Evolutionary conservation across 768 basidiomycete species (phyloP).

Genomic region (Lyophyllum semitale): DNA sequence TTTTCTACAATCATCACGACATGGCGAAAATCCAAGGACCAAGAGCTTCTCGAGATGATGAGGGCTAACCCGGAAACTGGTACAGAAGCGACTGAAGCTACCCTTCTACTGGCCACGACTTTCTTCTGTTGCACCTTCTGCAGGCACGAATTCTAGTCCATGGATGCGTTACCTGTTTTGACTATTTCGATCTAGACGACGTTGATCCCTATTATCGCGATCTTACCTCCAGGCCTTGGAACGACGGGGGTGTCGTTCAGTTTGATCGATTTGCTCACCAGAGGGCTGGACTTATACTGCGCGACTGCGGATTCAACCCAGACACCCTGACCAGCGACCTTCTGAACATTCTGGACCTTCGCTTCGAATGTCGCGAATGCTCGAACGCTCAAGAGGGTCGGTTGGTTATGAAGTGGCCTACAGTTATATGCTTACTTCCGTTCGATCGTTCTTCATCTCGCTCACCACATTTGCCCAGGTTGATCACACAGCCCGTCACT

Average conservation of each 20-base stretch:
- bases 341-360: neutral
- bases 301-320: conserved; percentile 1
- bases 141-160: conserved; percentile 8
- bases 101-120: conserved; percentile 6
- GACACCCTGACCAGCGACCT: neutral
- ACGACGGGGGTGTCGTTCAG: neutral
- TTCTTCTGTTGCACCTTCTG: conserved; percentile 9
- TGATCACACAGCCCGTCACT: neutral
- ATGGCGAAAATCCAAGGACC: conserved; percentile 17
- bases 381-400: conserved; percentile 9
- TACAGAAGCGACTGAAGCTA: neutral
- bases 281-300: conserved; percentile 5
- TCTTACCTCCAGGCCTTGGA: conserved; percentile 6
- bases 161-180: neutral
- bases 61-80: neutral
- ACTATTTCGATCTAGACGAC: neutral
- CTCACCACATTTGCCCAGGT: neutral
- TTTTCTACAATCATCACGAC: conserved; percentile 11
- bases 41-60: conserved; percentile 14
- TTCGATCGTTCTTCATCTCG: neutral
- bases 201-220: neutral
- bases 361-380: conserved; percentile 14
- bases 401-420: conserved; percentile 16
- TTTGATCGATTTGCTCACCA: conserved; percentile 5
- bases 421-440: conserved; percentile 1